phyloP scores from a whole-genome alignment of 225 moss, liverwort and hornwort species.

The Marchantia paleacea region DNA sequence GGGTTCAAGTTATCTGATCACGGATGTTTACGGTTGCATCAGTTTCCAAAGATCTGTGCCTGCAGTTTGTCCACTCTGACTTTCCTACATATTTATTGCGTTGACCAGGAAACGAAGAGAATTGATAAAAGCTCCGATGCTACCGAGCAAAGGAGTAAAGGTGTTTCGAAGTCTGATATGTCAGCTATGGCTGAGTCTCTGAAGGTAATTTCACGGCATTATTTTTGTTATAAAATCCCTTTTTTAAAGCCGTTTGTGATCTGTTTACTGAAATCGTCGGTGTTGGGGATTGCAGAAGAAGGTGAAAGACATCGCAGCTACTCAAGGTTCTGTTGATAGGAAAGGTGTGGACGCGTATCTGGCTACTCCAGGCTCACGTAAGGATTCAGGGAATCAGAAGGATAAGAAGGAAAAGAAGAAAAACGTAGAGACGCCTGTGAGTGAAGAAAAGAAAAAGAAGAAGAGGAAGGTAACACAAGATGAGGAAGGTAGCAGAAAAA shows the following conservation, averaged over 20 bases:
- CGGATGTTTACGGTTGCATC: neutral
- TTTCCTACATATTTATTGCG: neutral
- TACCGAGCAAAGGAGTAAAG: conserved; percentile 33
- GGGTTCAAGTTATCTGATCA: neutral
- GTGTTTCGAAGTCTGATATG: conserved; percentile 53
- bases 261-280: conserved; percentile 2
- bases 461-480: conserved; percentile 16
- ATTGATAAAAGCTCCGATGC: conserved; percentile 31
- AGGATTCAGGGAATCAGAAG: conserved; percentile 2
- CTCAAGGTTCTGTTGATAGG: conserved; percentile 25
- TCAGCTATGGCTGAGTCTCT: conserved; percentile 76
- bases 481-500: neutral
- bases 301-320: conserved; percentile 44
- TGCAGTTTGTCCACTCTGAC: neutral
- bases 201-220: conserved; percentile 51
- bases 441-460: conserved; percentile 19
- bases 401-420: conserved; percentile 8
- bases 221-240: neutral
- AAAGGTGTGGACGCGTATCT: conserved; percentile 61
- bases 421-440: neutral
- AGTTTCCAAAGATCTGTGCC: neutral
- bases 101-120: conserved; percentile 63
- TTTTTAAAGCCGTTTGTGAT: neutral
- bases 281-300: conserved; percentile 62
- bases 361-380: conserved; percentile 39